phyloP scores from a whole-genome alignment of 441 rosid species.

The Arabidopsis hybrid region DNA sequence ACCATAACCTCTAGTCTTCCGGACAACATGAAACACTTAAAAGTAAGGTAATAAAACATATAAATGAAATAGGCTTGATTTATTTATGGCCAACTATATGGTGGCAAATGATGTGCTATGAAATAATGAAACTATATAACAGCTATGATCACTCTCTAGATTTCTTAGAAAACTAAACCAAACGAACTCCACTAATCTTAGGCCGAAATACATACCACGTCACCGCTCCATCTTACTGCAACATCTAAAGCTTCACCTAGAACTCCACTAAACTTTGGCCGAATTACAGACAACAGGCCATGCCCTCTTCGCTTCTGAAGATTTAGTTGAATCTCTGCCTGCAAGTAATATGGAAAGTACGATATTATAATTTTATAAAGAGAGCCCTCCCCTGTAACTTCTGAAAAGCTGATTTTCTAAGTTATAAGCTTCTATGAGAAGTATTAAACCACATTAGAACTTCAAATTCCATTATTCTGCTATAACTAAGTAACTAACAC shows the following conservation, averaged over 20 bases:
- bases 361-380: constrained; percentile 2
- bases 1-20: constrained; percentile 15
- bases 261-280: constrained; percentile 97
- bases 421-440: constrained; percentile 13
- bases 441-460: background rate
- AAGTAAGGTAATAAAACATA: constrained; percentile 7
- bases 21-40: constrained; percentile 18
- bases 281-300: constrained; percentile 85
- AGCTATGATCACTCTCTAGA: constrained; percentile 13
- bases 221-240: constrained; percentile 99
- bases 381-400: background rate
- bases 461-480: constrained; percentile 1
- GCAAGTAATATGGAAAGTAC: constrained; percentile 48
- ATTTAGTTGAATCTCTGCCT: constrained; percentile 99
- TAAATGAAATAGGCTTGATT: constrained; percentile 1
- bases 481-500: constrained; percentile 7
- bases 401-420: constrained; percentile 11
- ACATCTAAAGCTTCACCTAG: constrained; percentile 98
- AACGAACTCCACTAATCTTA: background rate
- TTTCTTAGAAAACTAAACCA: constrained; percentile 32
- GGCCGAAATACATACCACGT: constrained; percentile 78
- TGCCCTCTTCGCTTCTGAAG: constrained; percentile 98
- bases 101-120: constrained; percentile 29
- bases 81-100: background rate
- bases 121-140: constrained; percentile 8